Base-by-base conservation (phyloP, 805 yeast species). In the Trichomonascus vanleenenianus region DNA sequence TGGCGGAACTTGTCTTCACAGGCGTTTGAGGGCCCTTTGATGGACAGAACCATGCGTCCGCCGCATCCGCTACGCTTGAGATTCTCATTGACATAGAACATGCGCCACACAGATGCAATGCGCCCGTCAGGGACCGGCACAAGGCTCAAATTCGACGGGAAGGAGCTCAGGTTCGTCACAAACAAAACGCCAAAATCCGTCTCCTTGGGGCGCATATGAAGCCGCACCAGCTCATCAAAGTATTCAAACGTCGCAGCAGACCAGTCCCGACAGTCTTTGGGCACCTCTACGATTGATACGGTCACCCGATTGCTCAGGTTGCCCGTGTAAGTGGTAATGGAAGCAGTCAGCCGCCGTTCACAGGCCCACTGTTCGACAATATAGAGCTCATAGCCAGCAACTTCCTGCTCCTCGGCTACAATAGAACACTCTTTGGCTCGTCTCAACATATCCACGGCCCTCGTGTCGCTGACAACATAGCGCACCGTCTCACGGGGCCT, bases 311-410 rank as follows among this genome's bases (percentile, higher is more conserved):
- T 85, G n/a, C 70, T 69, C 3, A 76, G 59, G 57, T 87, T 85
- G 2, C 98, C 98, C 0, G 97, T 91, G 62, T 76, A 93, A 0
- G 91, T 78, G 1, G 93, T 78, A 14, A 91, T 81, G 3, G 84
- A 72, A 1, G 83, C 72, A 20, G 85, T 79, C 10, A 78, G 66
- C 36, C 75, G 70, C 39, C 97, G 70, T 48, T 80, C 81, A 30
- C 83, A 73, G 2, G 85, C 82, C 98, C 98, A 93, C 62, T 91
- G 97, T 61, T 93, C 97, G 9, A 91, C 95, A 33, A 93, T 71
- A 61, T 93, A 93, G 12, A 85, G 75, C 63, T 93, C 97, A 59
- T 83, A 87, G 1, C 98, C 97, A 1, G 69, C 56, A 19, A 83
- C 69, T 8, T 64, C 65, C 3, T 79, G 63, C 44, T 70, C 72